Base-by-base conservation (phyloP, 768 basidiomycete species). In the Calocybe gangraenosa region DNA sequence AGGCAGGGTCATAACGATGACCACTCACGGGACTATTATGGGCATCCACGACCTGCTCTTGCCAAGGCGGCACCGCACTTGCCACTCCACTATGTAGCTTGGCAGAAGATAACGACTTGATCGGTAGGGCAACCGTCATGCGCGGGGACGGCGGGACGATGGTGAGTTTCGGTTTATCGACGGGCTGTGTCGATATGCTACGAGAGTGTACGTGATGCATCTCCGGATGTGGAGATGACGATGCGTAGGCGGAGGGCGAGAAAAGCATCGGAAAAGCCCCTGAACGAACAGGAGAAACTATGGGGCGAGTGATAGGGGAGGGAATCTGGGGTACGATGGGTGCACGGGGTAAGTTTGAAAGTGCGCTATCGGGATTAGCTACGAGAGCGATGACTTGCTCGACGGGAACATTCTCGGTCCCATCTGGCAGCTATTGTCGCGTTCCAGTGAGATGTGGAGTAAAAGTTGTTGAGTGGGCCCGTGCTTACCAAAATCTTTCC, bases 401-500 rank as follows among this genome's bases (percentile, higher is more conserved):
- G 10, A 69, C 60, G 3, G 63, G 66, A 10, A 67, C 59, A 35
- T 81, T 79, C 51, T 82, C 79, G 2, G 82, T 67, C 30, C 88
- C 87, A 36, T 85, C 82, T 21, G 70, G 70, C 34, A 72, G 65
- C 87, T 90, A 35, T 6, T 4, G 6, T 7, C 34, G 34, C 5
- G 34, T 35, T 35, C n/a, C 17, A 18, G 17, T 7, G n/a, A 14
- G n/a, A 5, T 35, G 17, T 35, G 6, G 11, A 35, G 5, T 8
- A 40, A 30, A 34, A 40, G 7, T 2, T 39, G 17, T 3, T 28
- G 23, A 22, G 14, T 42, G 18, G 46, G 36, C n/a, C n/a, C n/a
- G n/a, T n/a, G 67, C 84, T 40, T 56, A 91, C 86, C 52, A 94
- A 59, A 46, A 95, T 93, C 67, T 90, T 93, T 44, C 82, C 87